phyloP scores from a whole-genome alignment of 1,284 basidiomycete species.

The Cryptococcus wingfieldii region DNA sequence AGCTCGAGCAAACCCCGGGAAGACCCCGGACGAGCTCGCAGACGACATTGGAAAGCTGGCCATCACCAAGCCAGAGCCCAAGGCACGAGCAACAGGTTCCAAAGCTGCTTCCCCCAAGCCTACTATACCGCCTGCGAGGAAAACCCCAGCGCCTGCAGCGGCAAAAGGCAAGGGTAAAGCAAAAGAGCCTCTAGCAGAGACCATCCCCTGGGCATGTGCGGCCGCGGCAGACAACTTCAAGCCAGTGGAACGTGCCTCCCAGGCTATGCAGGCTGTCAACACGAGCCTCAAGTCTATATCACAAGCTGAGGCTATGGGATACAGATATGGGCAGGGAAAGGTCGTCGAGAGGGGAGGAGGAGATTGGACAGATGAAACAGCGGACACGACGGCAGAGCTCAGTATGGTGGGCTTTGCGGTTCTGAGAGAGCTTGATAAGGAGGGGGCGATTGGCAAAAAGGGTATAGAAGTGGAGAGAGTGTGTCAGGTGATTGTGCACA shows the following conservation, averaged over 20 bases:
- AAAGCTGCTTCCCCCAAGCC: background rate
- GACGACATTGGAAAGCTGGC: constrained; percentile 27
- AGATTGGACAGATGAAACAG: constrained; percentile 19
- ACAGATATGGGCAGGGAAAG: constrained; percentile 9
- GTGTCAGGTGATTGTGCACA: constrained; percentile 16
- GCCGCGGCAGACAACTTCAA: background rate
- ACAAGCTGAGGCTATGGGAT: constrained; percentile 16
- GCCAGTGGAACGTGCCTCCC: constrained; percentile 8
- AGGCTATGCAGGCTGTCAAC: constrained; percentile 21
- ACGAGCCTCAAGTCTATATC: constrained; percentile 10
- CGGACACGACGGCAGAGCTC: constrained; percentile 7
- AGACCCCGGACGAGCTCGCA: constrained; percentile 21
- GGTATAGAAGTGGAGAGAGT: constrained; percentile 31
- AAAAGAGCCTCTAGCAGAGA: constrained; percentile 2
- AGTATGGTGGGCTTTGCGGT: constrained; percentile 17
- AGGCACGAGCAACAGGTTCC: background rate
- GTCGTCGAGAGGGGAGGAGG: background rate
- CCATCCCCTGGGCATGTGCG: constrained; percentile 12
- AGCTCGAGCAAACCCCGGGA: background rate
- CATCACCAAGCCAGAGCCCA: constrained; percentile 14
- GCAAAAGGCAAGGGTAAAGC: constrained; percentile 10
- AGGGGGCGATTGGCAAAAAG: constrained; percentile 13
- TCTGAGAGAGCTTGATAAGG: constrained; percentile 19
- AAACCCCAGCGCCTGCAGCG: background rate
- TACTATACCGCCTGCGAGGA: background rate